Evolutionary conservation across 2,329 filamentous ascomycete species (phyloP), one percentile per base, ranked within the genome.

Genomic region (Nectriaceae sp.): DNA sequence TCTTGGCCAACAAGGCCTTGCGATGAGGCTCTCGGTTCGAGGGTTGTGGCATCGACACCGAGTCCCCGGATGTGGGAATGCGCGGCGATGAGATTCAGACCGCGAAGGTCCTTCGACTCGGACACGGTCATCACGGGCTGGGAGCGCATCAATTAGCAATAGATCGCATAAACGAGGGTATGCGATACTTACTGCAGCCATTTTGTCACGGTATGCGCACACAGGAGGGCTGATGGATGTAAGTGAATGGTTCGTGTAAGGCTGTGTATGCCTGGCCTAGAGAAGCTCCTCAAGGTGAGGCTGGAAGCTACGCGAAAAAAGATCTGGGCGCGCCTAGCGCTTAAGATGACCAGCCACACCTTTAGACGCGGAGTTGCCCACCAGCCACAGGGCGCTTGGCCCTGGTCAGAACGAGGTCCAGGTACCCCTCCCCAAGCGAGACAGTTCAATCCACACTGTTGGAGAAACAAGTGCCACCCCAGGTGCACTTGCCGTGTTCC

Each of bases 21-120:
- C 13, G 93, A 96, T 40, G 88, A 81, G 21, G 82, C 73, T 51
- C 93, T 85, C 18, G 94, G 92, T 65, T 96, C 92, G 57, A 99
- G 80, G 5, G 90, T 94, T 66, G 96, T 91, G 50, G 85, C 77
- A 77, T 97, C 92, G 62, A 99, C 91, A 56, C 94, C 94, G 24
- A 99, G 84, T 40, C 94, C 94, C 65, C 92, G 89, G 66, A 99
- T 97, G 72, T 99, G 94, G 48, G 94, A 99, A 77, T 99, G 94
- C 50, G 94, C 93, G 53, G 94, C 94, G 71, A 99, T 96, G 73
- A 99, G 88, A 74, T 96, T 97, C 67, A 99, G 85, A 57, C 92
- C 92, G 62, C 92, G 88, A 68, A 97, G 87, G 82, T 97, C 93
- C 75, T 94, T 96, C 72, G 84, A 89, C 80, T 97, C 93, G 68